These are phyloP conservation scores for Bremia lactucae DNA, from an alignment of 352 stramenopile species.

Conservation along the genomic window DNA sequence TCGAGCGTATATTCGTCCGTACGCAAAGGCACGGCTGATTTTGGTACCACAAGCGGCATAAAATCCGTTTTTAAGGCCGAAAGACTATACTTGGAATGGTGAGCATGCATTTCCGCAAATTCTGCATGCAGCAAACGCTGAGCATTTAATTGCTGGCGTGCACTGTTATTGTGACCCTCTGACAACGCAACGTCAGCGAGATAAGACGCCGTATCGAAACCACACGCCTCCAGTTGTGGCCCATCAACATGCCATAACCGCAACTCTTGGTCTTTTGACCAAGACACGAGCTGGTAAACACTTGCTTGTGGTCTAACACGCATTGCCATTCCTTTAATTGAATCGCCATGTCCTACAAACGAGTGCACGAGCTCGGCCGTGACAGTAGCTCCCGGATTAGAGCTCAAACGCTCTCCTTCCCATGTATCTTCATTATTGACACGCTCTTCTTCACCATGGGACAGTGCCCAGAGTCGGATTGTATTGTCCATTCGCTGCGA, in stretches of 20 bases:
- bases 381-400: conserved; percentile 11
- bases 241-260: conserved; percentile 61
- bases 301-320: conserved; percentile 27
- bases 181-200: conserved; percentile 19
- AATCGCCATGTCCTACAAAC: conserved; percentile 48
- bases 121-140: conserved; percentile 18
- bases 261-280: conserved; percentile 72
- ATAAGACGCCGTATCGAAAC: conserved; percentile 37
- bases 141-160: conserved; percentile 9
- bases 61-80: conserved; percentile 64
- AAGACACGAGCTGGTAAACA: conserved; percentile 66
- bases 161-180: conserved; percentile 11
- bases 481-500: conserved; percentile 51
- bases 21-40: conserved; percentile 40
- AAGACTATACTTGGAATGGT: conserved; percentile 59
- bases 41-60: conserved; percentile 52
- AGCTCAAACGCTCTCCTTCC: conserved; percentile 6
- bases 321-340: conserved; percentile 62
- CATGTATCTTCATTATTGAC: conserved; percentile 5
- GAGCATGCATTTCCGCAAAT: conserved; percentile 20
- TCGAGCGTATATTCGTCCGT: conserved; percentile 57
- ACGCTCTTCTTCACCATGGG: conserved; percentile 19
- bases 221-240: conserved; percentile 49
- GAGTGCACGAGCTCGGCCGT: conserved; percentile 43
- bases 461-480: conserved; percentile 57